Percentiles rank a stretch among this genome's conserved stretches.
phyloP scores from a whole-genome alignment of 2,329 filamentous ascomycete species.

The Cercospora berteroae region DNA sequence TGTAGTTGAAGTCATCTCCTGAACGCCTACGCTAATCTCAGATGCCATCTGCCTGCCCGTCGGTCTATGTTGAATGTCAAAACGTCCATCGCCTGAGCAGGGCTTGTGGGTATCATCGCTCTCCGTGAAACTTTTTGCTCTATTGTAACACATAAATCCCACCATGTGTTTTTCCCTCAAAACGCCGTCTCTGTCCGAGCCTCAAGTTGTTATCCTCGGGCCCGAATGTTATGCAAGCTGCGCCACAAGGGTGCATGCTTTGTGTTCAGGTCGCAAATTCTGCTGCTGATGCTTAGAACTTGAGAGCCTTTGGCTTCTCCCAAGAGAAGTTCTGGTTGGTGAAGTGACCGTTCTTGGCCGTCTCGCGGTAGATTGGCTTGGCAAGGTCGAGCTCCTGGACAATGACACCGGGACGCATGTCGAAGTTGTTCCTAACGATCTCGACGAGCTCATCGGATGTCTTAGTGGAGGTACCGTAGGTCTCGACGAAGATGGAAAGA shows the following conservation, averaged over 20 bases:
- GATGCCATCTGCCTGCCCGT: slow-evolving; percentile 26
- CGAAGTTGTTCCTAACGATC: slow-evolving; percentile 95
- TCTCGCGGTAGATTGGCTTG: slow-evolving; percentile 97
- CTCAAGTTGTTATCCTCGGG: slow-evolving; percentile 3
- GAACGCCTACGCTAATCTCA: slow-evolving; percentile 32
- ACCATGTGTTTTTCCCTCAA: background rate
- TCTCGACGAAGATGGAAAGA: slow-evolving; percentile 95
- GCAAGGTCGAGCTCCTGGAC: slow-evolving; percentile 94
- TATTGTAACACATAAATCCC: slow-evolving; percentile 16
- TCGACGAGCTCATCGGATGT: slow-evolving; percentile 87
- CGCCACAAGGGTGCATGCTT: background rate
- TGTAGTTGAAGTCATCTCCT: slow-evolving; percentile 32
- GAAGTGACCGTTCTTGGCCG: slow-evolving; percentile 99
- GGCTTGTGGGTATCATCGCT: slow-evolving; percentile 31
- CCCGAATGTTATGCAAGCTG: slow-evolving; percentile 15
- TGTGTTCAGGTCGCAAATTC: background rate
- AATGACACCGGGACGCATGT: slow-evolving; percentile 96
- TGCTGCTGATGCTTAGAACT: slow-evolving; percentile 63
- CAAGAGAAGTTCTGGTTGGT: slow-evolving; percentile 97
- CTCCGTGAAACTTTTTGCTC: slow-evolving; percentile 25
- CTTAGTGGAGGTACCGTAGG: slow-evolving; percentile 91
- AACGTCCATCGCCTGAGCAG: slow-evolving; percentile 28
- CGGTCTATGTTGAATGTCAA: slow-evolving; percentile 32
- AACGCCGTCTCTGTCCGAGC: slow-evolving; percentile 21
- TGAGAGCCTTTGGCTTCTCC: slow-evolving; percentile 96